Percentiles rank a stretch among this genome's conserved stretches.
Evolutionary conservation across 2,329 filamentous ascomycete species (phyloP).

Genomic region (Ophiostoma sp.): DNA sequence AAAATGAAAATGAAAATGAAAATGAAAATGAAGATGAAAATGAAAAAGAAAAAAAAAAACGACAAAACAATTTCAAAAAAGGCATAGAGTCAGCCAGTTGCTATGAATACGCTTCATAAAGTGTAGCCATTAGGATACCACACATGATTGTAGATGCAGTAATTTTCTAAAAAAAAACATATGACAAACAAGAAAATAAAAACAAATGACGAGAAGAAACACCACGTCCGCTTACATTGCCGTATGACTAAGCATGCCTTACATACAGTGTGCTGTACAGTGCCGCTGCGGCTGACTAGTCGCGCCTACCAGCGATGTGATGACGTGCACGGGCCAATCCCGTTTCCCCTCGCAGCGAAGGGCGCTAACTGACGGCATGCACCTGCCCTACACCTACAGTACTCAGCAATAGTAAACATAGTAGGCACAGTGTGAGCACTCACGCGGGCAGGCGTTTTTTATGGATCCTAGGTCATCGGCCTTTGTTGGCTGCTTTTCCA

Average conservation of each 20-base stretch:
- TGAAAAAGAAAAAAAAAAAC: neutral
- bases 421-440: slow-evolving; percentile 9
- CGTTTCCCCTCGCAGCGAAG: neutral
- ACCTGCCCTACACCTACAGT: neutral
- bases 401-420: neutral
- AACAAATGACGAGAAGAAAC: neutral
- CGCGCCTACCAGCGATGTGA: slow-evolving; percentile 1
- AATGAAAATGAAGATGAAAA: neutral
- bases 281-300: slow-evolving; percentile 12
- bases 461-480: slow-evolving; percentile 8
- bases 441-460: slow-evolving; percentile 5
- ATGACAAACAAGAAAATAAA: neutral
- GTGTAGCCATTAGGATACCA: too few relatives aligned
- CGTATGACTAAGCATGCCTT: neutral
- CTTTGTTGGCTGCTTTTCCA: slow-evolving; percentile 23
- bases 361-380: neutral
- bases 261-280: neutral
- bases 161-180: neutral
- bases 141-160: too few relatives aligned
- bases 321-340: slow-evolving; percentile 15
- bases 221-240: neutral
- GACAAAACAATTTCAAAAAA: neutral
- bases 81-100: too few relatives aligned
- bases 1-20: neutral
- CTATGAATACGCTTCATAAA: too few relatives aligned